These are phyloP conservation scores for Colletotrichum sp. DNA, from an alignment of 2,329 filamentous ascomycete genomes.

Conservation along the genomic window DNA sequence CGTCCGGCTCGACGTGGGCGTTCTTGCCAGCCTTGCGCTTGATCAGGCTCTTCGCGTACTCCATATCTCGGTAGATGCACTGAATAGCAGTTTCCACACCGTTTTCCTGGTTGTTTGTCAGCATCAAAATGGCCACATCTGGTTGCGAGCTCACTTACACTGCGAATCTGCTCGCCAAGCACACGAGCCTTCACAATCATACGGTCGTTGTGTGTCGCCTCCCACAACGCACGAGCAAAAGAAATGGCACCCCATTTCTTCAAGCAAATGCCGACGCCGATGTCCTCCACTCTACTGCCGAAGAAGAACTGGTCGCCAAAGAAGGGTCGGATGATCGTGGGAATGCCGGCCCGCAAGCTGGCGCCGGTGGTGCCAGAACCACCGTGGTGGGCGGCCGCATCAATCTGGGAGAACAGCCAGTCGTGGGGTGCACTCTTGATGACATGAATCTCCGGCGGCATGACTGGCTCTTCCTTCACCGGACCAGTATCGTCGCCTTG, in stretches of 20 bases:
- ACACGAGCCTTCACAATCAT: constrained; percentile 88
- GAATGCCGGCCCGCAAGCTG: constrained; percentile 86
- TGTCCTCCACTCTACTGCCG: constrained; percentile 84
- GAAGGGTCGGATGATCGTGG: constrained; percentile 94
- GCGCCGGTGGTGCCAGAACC: constrained; percentile 95
- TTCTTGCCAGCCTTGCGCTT: constrained; percentile 67
- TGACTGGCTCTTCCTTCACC: constrained; percentile 65
- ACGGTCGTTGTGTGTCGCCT: constrained; percentile 85
- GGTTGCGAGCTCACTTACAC: constrained; percentile 59
- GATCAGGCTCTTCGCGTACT: constrained; percentile 87
- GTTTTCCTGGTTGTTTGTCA: constrained; percentile 68
- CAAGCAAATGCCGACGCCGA: constrained; percentile 89
- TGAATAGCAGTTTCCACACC: constrained; percentile 92
- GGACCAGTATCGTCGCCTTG: constrained; percentile 41
- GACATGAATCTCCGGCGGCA: constrained; percentile 81
- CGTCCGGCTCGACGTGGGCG: constrained; percentile 44
- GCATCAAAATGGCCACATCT: constrained; percentile 1
- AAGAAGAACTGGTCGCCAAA: constrained; percentile 99
- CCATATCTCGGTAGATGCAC: constrained; percentile 91
- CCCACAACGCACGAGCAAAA: constrained; percentile 88
- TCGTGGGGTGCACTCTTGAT: constrained; percentile 95
- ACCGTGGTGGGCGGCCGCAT: constrained; percentile 93
- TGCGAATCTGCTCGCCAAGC: constrained; percentile 86
- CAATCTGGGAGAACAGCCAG: constrained; percentile 94
- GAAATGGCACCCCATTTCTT: constrained; percentile 88